Base-by-base conservation (phyloP, 176 grass and related monocot genomes). In the Tillandsia leiboldiana region DNA sequence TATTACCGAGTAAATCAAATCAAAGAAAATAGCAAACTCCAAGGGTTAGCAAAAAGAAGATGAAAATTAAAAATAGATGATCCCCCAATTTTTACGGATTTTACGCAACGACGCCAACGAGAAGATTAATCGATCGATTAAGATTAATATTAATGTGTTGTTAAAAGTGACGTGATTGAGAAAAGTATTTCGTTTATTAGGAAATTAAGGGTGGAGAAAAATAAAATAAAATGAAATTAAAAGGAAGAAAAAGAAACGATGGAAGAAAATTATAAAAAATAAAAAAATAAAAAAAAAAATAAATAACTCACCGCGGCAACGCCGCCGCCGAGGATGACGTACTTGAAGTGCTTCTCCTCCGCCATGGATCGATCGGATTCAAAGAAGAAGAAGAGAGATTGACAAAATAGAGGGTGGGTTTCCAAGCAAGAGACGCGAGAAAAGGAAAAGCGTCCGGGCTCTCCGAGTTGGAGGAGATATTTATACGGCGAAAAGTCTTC, bases 281-380 rank as follows among this genome's bases (percentile, higher is more conserved):
- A n/a, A 4, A 4, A 58, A 18, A 20, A n/a, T 3, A 18, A 20
- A 18, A 58, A n/a, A 4, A 4, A 58, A 18, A 20, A n/a, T 3
- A 18, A 20, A 58, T 11, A 13, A 67, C 84, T 63, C 29, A 96
- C 91, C 81, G 82, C 91, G 0, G 88, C 69, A 12, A 96, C 91
- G 63, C 92, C 92, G 64, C 92, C 92, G 70, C 92, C 92, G 66
- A 96, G 85, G 83, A 96, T 86, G 68, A 88, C 49, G 79, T 91
- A 91, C 88, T 96, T 96, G 88, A 88, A 88, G 73, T 91, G 88
- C 85, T 88, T 91, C 67, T 79, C 85, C 51, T 82, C 85, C 51
- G 92, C 71, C 66, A 85, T 85, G 72, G 66, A 75, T 72, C 29
- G 70, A 74, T 74, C 78, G 54, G 18, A 13, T 58, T 7, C 14